Percentiles rank a stretch among this genome's conserved stretches.
Conservation (phyloP, 768 basidiomycete species). For the Amanita exitialis region DNA sequence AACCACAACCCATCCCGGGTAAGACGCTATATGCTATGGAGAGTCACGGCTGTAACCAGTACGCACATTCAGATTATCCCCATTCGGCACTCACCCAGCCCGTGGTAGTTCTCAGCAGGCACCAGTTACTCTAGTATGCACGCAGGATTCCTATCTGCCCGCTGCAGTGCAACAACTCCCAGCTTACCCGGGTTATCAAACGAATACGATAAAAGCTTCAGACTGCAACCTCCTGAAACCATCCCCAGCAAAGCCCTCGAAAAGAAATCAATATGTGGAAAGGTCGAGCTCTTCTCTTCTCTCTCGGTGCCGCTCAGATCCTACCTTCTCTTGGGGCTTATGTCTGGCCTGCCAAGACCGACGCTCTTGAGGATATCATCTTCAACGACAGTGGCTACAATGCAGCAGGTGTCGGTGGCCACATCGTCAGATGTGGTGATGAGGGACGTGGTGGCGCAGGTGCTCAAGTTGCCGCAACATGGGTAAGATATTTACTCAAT, state of each 20-base stretch:
- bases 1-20: neutral
- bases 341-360: neutral
- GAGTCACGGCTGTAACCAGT: neutral
- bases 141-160: neutral
- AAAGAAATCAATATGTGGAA: slow-evolving; percentile 1
- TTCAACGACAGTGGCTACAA: slow-evolving; percentile 3
- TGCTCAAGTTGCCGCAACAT: slow-evolving; percentile 3
- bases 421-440: slow-evolving; percentile 2
- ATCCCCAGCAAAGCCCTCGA: neutral
- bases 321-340: neutral
- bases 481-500: neutral
- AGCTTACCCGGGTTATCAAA: neutral
- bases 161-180: neutral
- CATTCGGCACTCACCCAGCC: neutral
- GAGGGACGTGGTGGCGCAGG: slow-evolving; percentile 1
- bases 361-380: slow-evolving; percentile 2
- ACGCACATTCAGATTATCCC: neutral
- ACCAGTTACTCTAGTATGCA: neutral
- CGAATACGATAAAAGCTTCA: neutral
- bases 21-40: neutral
- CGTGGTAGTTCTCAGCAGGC: neutral
- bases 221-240: neutral
- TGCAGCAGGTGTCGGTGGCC: neutral
- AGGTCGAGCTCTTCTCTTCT: neutral
- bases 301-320: neutral